Conservation (phyloP, 805 yeast species). For the Wickerhamomyces queroliae region DNA sequence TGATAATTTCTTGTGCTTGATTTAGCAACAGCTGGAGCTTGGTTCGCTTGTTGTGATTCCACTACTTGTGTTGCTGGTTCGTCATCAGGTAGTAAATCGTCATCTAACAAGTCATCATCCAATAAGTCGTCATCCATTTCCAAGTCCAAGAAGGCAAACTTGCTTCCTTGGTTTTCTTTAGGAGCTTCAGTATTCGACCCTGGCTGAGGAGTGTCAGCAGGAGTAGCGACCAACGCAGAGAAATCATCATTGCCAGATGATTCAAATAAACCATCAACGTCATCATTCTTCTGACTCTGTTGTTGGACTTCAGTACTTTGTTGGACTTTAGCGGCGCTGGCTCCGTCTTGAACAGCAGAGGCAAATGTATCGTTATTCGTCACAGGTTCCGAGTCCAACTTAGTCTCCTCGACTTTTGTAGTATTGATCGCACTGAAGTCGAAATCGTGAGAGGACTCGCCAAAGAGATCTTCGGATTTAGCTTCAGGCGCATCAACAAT, state of each 20-base stretch:
- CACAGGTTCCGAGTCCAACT: too few species aligned
- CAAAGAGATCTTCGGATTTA: neutral
- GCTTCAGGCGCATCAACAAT: neutral
- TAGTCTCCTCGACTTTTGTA: neutral
- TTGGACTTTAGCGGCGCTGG: too few species aligned
- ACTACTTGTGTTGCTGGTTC: neutral
- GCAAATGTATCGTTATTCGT: too few species aligned
- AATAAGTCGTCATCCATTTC: conserved; percentile 3
- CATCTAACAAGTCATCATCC: conserved; percentile 11
- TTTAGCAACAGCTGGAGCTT: neutral
- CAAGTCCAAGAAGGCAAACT: conserved; percentile 11
- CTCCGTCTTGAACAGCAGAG: too few species aligned
- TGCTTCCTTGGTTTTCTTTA: conserved; percentile 1
- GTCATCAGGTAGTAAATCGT: conserved; percentile 4
- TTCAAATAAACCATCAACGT: too few species aligned
- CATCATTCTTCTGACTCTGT: too few species aligned
- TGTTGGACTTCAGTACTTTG: too few species aligned
- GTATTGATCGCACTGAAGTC: neutral
- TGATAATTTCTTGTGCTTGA: neutral
- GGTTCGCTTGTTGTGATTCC: neutral
- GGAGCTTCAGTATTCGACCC: too few species aligned
- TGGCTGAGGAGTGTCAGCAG: neutral
- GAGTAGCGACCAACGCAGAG: neutral
- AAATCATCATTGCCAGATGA: conserved; percentile 1
- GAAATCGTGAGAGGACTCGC: neutral